These are phyloP conservation scores for Licmophora abbreviata DNA, from an alignment of 108 stramenopile species.

Conservation along the genomic window DNA sequence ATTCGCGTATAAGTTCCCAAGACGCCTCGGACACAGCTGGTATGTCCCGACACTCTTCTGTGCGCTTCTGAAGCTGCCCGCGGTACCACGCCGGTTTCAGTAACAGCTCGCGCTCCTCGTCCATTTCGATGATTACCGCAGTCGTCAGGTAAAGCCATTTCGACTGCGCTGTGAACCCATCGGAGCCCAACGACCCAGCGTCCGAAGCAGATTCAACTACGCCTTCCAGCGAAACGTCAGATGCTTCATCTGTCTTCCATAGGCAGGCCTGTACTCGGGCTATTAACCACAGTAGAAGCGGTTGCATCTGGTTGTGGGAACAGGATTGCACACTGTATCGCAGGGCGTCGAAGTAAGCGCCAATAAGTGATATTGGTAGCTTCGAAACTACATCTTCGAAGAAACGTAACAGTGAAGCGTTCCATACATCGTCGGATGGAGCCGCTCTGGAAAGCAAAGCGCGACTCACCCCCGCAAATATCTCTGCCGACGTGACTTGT, in stretches of 20 bases:
- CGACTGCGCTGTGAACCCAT: constrained; percentile 75
- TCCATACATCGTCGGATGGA: constrained; percentile 52
- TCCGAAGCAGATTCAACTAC: constrained; percentile 7
- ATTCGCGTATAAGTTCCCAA: constrained; percentile 55
- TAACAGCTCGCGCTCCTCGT: constrained; percentile 32
- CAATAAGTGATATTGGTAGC: constrained; percentile 55
- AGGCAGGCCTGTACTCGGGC: constrained; percentile 54
- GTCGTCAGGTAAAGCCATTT: constrained; percentile 79
- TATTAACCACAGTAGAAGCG: constrained; percentile 50
- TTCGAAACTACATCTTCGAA: constrained; percentile 68
- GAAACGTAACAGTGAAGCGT: constrained; percentile 57
- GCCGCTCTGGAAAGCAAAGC: constrained; percentile 31
- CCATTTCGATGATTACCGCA: constrained; percentile 71
- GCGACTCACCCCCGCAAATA: constrained; percentile 68
- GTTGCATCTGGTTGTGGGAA: constrained; percentile 38
- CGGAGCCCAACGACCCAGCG: constrained; percentile 28
- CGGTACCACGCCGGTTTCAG: constrained; percentile 27
- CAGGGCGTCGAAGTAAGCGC: constrained; percentile 68
- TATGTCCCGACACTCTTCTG: too few species aligned
- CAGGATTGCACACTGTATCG: constrained; percentile 68
- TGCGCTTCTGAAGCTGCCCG: constrained; percentile 7
- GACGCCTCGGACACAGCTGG: too few species aligned
- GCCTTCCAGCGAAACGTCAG: constrained; percentile 17
- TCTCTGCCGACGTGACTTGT: constrained; percentile 75
- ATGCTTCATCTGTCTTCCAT: constrained; percentile 45